Evolutionary conservation across 2,329 filamentous ascomycete species (phyloP), one percentile per base, ranked within the genome.

Genomic region (Beauveria sp.): DNA sequence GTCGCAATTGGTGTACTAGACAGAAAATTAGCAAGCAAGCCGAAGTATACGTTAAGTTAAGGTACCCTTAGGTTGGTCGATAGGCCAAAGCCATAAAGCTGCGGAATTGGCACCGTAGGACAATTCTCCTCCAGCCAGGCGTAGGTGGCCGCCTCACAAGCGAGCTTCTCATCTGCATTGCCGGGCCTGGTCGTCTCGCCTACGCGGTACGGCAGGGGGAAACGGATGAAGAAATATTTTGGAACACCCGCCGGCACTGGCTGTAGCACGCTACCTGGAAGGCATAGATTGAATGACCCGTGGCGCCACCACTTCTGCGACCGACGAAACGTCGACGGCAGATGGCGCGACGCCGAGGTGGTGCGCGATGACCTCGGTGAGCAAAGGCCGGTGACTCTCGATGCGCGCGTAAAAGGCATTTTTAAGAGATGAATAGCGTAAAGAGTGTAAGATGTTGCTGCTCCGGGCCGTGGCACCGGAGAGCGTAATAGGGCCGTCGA

Each of bases 131-230:
- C 65, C 4, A 78, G 66, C 73, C 73, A 77, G 24, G 72, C 67
- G 64, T 74, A 78, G 2, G 74, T 74, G 2, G 70, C 75, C 14
- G 70, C 74, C 67, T 78, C 75, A 62, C 67, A 67, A 20, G 69
- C 64, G 2, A 78, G 28, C 68, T 79, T 78, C 66, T 79, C 76
- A 48, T 79, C 73, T 14, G 70, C 69, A 53, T 73, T 77, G 4
- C 74, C 76, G 10, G 65, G 64, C 22, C 72, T 38, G 9, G 52
- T 62, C 16, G 59, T 61, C 60, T 78, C 77, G 10, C 75, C 76
- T 5, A 76, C 65, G 56, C 73, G 73, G 64, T 71, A 72, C 26
- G 71, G 72, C 62, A 74, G 63, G 55, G 74, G 69, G 55, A 72
- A 69, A 22, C 70, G 67, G 46, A 73, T 50, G 63, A 70, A 62